Conservation (phyloP, 139 green algal genomes). For the Coelastrella sp. region DNA sequence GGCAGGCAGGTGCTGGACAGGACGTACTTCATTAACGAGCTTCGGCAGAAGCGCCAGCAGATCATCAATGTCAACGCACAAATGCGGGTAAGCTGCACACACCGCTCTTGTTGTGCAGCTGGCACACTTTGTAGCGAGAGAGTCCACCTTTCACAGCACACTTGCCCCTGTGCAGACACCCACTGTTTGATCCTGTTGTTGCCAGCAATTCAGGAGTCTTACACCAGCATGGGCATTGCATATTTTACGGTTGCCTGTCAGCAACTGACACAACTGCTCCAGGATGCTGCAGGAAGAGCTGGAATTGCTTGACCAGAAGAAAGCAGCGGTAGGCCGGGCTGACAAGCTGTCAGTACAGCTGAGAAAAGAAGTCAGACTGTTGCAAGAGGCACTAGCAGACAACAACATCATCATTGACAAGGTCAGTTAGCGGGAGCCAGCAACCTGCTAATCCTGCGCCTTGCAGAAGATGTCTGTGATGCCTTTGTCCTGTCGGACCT, state of each 20-base stretch:
- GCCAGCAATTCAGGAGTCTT: neutral
- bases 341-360: constrained; percentile 62
- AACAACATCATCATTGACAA: constrained; percentile 86
- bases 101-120: too few species aligned
- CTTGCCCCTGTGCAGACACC: neutral
- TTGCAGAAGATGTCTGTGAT: too few species aligned
- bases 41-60: constrained; percentile 78
- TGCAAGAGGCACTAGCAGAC: constrained; percentile 82
- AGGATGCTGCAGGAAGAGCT: constrained; percentile 59
- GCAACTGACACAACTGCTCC: neutral
- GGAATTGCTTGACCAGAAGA: constrained; percentile 63
- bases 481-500: too few species aligned
- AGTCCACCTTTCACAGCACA: neutral
- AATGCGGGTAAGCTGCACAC: constrained; percentile 62
- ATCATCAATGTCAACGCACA: constrained; percentile 67
- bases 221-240: neutral
- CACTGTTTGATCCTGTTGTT: too few species aligned
- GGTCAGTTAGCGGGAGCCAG: constrained; percentile 37
- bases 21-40: constrained; percentile 77
- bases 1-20: constrained; percentile 79
- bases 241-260: neutral
- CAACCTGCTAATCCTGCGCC: too few species aligned
- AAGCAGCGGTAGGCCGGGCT: constrained; percentile 64
- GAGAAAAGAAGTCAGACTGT: constrained; percentile 71
- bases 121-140: too few species aligned